Evolutionary conservation across 179 eudicot species (phyloP).

Genomic region (Monotropa hypopitys): DNA sequence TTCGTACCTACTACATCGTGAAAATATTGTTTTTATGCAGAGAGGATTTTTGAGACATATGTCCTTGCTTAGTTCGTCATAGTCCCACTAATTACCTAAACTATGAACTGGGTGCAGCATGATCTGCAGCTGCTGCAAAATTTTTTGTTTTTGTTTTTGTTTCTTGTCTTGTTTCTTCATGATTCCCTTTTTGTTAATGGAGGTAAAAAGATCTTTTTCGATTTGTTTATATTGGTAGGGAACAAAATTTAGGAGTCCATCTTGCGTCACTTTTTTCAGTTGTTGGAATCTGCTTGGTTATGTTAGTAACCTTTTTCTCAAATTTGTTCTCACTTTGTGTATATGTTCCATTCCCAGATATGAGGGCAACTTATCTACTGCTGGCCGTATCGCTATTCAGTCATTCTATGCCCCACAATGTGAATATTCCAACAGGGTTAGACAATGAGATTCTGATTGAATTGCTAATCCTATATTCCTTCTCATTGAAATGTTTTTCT

Average conservation of each 20-base stretch:
- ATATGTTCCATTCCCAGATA: constrained; percentile 22
- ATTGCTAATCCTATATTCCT: not conserved
- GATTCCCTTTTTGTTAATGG: not conserved
- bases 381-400: constrained; percentile 73
- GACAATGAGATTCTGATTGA: constrained; percentile 1
- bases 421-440: constrained; percentile 56
- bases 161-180: not conserved
- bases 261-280: not conserved
- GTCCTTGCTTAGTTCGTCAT: not conserved
- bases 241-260: not conserved
- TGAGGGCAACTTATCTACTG: constrained; percentile 31
- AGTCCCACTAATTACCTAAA: not conserved
- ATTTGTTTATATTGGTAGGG: not conserved
- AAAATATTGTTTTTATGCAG: no score
- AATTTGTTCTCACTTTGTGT: not conserved
- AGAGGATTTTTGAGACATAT: not conserved
- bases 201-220: not conserved
- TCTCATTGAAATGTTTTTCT: not conserved
- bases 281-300: not conserved
- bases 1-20: no score
- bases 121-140: not conserved
- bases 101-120: not conserved
- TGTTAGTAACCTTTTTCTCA: not conserved
- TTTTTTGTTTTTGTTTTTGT: not conserved
- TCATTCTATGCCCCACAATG: constrained; percentile 88